Conservation (phyloP, 129 eudicot genomes). For the Tanacetum coccineum region DNA sequence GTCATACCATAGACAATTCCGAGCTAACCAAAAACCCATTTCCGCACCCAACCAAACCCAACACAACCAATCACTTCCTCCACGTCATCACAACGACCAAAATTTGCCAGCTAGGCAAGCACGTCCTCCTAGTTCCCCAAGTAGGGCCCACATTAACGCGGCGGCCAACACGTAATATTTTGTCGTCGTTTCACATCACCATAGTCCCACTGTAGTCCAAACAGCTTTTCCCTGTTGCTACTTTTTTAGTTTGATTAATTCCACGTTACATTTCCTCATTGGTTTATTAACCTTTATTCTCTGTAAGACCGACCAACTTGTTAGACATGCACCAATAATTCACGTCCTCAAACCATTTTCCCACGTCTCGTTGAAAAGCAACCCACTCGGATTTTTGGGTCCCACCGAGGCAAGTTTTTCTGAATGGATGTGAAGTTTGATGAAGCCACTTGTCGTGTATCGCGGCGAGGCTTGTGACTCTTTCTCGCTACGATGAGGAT, state of each 20-base stretch:
- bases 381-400: conserved; percentile 43
- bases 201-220: conserved; percentile 20
- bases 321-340: conserved; percentile 37
- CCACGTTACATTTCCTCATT: conserved; percentile 34
- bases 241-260: no score
- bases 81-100: no score
- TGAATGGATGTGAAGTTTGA: conserved; percentile 59
- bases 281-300: conserved; percentile 31
- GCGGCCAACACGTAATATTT: no score
- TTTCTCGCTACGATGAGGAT: conserved; percentile 68
- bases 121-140: no score
- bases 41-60: no score
- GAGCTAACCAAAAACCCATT: no score
- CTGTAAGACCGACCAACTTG: conserved; percentile 38
- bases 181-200: conserved; percentile 1
- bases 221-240: conserved; percentile 6
- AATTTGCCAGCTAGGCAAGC: no score
- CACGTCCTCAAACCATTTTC: conserved; percentile 79
- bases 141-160: not conserved
- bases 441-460: conserved; percentile 65
- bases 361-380: conserved; percentile 45
- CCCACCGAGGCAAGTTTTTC: conserved; percentile 57
- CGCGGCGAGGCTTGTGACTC: conserved; percentile 54
- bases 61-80: no score
- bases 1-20: no score